A percentile compares a stretch with the other conserved stretches of the same genome.
phyloP scores from a whole-genome alignment of 2,329 filamentous ascomycete species.

The Cladophialophora exuberans region DNA sequence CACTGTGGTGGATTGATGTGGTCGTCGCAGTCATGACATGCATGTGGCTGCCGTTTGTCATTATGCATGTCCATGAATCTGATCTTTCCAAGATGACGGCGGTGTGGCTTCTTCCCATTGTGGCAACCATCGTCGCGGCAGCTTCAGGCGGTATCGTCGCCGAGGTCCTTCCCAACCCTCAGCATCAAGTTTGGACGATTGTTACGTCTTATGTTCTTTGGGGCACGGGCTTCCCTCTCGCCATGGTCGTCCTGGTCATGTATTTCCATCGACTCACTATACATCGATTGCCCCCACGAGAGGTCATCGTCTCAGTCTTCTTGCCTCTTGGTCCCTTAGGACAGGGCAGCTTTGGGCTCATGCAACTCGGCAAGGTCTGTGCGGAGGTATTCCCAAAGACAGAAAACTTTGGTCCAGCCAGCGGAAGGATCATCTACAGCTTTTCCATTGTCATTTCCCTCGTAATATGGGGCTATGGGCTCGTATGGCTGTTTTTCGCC shows the following conservation, averaged over 20 bases:
- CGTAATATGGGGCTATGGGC: slow-evolving; percentile 43
- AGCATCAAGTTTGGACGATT: slow-evolving; percentile 64
- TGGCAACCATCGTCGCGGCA: slow-evolving; percentile 67
- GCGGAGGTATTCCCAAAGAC: slow-evolving; percentile 40
- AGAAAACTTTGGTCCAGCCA: slow-evolving; percentile 24
- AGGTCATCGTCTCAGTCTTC: slow-evolving; percentile 70
- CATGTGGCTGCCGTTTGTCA: slow-evolving; percentile 56
- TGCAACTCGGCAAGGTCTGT: slow-evolving; percentile 55
- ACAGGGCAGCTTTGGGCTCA: slow-evolving; percentile 64
- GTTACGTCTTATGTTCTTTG: slow-evolving; percentile 70
- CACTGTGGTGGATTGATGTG: slow-evolving; percentile 55
- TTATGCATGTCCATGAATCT: slow-evolving; percentile 32
- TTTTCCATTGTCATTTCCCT: slow-evolving; percentile 41
- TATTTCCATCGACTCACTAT: slow-evolving; percentile 72
- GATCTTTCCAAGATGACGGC: slow-evolving; percentile 64
- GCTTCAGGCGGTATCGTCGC: slow-evolving; percentile 68
- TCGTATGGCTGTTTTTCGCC: slow-evolving; percentile 46
- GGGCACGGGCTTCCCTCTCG: slow-evolving; percentile 66
- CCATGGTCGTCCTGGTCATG: slow-evolving; percentile 65
- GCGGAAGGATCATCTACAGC: slow-evolving; percentile 33
- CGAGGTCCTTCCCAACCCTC: slow-evolving; percentile 56
- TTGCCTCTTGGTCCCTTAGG: slow-evolving; percentile 69
- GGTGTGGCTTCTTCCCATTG: slow-evolving; percentile 67
- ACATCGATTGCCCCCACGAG: slow-evolving; percentile 67
- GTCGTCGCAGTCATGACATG: slow-evolving; percentile 47